phyloP scores from a whole-genome alignment of 1,284 basidiomycete genomes.

The Rhodotorula mucilaginosa region DNA sequence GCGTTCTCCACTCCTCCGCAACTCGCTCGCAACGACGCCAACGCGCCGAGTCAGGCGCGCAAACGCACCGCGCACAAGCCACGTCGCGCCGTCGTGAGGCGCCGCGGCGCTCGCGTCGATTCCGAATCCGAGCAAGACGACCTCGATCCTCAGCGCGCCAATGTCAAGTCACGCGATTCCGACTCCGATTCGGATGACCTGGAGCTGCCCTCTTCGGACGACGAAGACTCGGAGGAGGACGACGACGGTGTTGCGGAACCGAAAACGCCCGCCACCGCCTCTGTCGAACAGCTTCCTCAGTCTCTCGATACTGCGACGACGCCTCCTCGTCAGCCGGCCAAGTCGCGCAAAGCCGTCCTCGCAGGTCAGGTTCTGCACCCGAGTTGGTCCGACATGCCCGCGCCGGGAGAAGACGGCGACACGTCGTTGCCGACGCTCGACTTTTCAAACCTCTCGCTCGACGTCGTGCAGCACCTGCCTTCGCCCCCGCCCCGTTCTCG shows the following conservation, averaged over 20 bases:
- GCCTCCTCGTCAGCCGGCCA: background rate
- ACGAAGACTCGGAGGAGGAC: conserved; percentile 14
- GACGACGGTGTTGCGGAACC: conserved; percentile 13
- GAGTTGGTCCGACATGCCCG: conserved; percentile 75
- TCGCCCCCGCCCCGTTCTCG: background rate
- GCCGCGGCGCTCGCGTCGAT: conserved; percentile 23
- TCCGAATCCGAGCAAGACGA: conserved; percentile 13
- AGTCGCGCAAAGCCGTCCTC: conserved; percentile 7
- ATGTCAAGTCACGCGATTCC: background rate
- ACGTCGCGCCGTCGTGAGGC: conserved; percentile 3
- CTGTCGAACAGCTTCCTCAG: conserved; percentile 4
- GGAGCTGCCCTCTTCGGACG: background rate
- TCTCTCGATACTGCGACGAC: background rate
- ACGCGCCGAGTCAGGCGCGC: background rate
- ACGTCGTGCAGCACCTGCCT: conserved; percentile 46
- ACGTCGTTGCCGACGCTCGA: conserved; percentile 72
- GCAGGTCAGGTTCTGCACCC: conserved; percentile 8
- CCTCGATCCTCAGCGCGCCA: background rate
- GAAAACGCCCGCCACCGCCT: conserved; percentile 8
- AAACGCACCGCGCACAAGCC: conserved; percentile 16
- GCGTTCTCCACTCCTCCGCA: background rate
- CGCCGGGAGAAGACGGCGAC: conserved; percentile 59
- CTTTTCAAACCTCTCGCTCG: conserved; percentile 63
- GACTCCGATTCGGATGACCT: background rate
- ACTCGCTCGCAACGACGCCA: background rate